phyloP scores from a whole-genome alignment of 2,329 filamentous ascomycete genomes.

The Cercospora sesami region DNA sequence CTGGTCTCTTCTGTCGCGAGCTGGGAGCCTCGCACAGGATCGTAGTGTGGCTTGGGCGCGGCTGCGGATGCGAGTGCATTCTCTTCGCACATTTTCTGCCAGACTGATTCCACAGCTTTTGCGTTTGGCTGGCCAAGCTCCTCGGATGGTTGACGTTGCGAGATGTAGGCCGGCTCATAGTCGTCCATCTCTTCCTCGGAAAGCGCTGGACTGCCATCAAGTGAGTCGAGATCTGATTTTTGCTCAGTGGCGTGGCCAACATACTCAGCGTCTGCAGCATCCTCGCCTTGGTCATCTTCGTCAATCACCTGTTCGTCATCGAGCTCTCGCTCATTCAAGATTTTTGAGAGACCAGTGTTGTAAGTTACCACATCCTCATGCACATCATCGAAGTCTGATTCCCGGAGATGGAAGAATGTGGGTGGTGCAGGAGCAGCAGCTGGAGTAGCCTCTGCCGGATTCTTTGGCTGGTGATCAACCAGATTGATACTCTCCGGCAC shows the following conservation, averaged over 20 bases:
- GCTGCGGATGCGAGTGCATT: background rate
- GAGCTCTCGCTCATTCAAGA: constrained; percentile 26
- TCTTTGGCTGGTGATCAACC: background rate
- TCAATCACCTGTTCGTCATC: constrained; percentile 14
- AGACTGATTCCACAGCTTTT: background rate
- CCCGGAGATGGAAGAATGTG: background rate
- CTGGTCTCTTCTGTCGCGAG: constrained; percentile 12
- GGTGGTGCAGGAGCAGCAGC: background rate
- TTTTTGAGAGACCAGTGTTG: constrained; percentile 23
- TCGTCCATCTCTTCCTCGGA: constrained; percentile 13
- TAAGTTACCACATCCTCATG: background rate
- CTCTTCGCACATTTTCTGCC: background rate
- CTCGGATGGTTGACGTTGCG: constrained; percentile 20
- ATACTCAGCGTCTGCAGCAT: constrained; percentile 11
- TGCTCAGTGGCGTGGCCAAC: constrained; percentile 20
- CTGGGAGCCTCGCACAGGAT: constrained; percentile 32
- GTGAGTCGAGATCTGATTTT: constrained; percentile 2
- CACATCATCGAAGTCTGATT: constrained; percentile 7
- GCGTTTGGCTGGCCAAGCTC: constrained; percentile 18
- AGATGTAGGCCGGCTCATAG: constrained; percentile 2
- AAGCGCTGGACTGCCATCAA: constrained; percentile 12
- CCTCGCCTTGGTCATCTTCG: constrained; percentile 15
- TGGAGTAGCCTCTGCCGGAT: background rate
- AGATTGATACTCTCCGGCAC: constrained; percentile 20
- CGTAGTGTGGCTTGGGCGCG: constrained; percentile 28